phyloP scores from a whole-genome alignment of 306 rosid genomes.

The Dalbergia cultrata region DNA sequence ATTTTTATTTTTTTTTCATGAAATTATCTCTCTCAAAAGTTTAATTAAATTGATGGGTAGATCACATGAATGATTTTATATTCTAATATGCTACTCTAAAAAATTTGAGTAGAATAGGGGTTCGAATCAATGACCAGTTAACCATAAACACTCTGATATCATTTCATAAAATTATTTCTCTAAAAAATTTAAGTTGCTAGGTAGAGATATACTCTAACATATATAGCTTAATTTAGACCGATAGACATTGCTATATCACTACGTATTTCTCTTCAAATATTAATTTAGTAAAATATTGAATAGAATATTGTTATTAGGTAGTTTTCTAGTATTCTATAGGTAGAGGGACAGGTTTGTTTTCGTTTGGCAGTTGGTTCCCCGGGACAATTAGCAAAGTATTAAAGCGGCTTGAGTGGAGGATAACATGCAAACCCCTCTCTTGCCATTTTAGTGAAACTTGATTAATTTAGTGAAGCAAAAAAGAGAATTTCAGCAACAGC shows the following conservation, averaged over 20 bases:
- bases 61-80: no score
- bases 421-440: slow-evolving; percentile 63
- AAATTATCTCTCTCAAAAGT: no score
- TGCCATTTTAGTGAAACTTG: slow-evolving; percentile 39
- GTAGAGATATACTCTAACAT: neutral
- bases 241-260: neutral
- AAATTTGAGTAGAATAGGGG: no score
- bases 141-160: no score
- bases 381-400: slow-evolving; percentile 43
- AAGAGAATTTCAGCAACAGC: slow-evolving; percentile 49
- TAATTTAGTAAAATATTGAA: neutral
- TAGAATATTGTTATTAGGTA: slow-evolving; percentile 54
- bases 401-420: slow-evolving; percentile 61
- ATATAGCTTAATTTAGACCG: slow-evolving; percentile 11
- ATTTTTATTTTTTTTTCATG: no score
- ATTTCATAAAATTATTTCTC: no score
- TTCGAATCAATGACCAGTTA: no score
- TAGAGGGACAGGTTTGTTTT: slow-evolving; percentile 46
- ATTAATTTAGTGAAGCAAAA: slow-evolving; percentile 31
- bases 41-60: no score
- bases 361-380: slow-evolving; percentile 51
- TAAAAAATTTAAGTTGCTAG: no score
- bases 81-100: no score
- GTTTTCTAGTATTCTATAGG: slow-evolving; percentile 57
- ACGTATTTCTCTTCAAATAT: neutral